Percentiles rank a stretch among this genome's conserved stretches.
Conservation (phyloP, 768 basidiomycete genomes). For the Pulveroboletus ravenelii region DNA sequence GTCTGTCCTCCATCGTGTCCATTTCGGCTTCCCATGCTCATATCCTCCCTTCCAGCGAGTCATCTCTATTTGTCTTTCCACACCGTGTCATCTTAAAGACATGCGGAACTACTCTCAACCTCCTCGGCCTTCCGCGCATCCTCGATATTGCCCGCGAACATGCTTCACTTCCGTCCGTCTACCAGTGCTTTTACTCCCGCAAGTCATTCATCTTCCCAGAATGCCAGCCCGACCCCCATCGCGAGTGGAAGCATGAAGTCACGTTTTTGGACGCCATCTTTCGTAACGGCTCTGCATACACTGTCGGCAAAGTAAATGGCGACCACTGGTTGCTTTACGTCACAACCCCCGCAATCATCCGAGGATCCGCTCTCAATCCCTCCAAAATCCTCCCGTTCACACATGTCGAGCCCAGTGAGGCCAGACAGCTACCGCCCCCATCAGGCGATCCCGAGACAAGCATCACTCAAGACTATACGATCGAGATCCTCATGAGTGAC, state of each 20-base stretch:
- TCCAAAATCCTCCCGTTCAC: conserved; percentile 12
- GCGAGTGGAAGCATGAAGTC: conserved; percentile 92
- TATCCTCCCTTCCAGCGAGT: conserved; percentile 64
- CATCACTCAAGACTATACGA: conserved; percentile 74
- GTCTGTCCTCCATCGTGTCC: conserved; percentile 40
- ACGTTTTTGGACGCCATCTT: conserved; percentile 89
- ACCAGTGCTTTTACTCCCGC: conserved; percentile 95
- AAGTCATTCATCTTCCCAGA: conserved; percentile 99
- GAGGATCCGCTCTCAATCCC: conserved; percentile 21
- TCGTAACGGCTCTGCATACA: conserved; percentile 86
- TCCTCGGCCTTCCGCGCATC: conserved; percentile 90
- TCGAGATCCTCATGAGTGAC: conserved; percentile 97
- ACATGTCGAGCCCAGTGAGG: conserved; percentile 13
- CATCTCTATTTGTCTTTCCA: conserved; percentile 90
- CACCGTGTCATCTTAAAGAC: conserved; percentile 98
- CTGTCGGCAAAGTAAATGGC: conserved; percentile 95
- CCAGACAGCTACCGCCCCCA: conserved; percentile 3
- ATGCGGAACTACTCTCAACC: conserved; percentile 97
- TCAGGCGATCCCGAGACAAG: conserved; percentile 11
- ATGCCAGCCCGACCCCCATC: conserved; percentile 86
- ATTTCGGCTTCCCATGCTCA: conserved; percentile 10
- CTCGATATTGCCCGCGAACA: conserved; percentile 82
- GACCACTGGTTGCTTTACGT: conserved; percentile 99
- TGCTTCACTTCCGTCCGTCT: conserved; percentile 63
- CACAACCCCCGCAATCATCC: conserved; percentile 50